phyloP scores from a whole-genome alignment of 1,284 basidiomycete genomes.

The Moesziomyces parantarcticus region DNA sequence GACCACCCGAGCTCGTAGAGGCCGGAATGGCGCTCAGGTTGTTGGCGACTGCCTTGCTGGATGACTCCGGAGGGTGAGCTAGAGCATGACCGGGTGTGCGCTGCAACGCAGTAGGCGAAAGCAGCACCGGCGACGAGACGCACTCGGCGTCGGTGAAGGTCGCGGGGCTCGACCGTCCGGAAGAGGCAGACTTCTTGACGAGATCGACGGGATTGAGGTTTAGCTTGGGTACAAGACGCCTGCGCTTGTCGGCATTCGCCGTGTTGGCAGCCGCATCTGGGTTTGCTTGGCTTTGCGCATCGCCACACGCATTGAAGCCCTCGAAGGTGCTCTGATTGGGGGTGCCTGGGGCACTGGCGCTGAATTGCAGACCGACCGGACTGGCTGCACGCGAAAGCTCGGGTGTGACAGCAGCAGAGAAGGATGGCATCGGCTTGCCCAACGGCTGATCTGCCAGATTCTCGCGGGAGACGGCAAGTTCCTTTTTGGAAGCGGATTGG shows the following conservation, averaged over 20 bases:
- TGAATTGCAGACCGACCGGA: constrained; percentile 28
- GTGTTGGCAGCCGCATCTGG: constrained; percentile 2
- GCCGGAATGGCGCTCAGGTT: background rate
- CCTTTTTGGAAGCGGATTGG: constrained; percentile 20
- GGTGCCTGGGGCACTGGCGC: constrained; percentile 37
- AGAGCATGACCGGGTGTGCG: constrained; percentile 8
- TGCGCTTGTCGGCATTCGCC: constrained; percentile 20
- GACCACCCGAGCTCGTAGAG: constrained; percentile 15
- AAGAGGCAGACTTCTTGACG: constrained; percentile 18
- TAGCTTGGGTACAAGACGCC: constrained; percentile 28
- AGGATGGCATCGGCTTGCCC: constrained; percentile 14
- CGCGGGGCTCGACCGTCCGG: constrained; percentile 29
- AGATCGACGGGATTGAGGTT: constrained; percentile 31
- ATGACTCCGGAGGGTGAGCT: background rate
- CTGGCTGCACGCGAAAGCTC: constrained; percentile 47
- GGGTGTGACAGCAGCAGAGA: constrained; percentile 38
- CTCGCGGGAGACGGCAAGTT: constrained; percentile 19
- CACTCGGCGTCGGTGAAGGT: constrained; percentile 20
- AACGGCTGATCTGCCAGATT: constrained; percentile 13
- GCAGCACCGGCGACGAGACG: constrained; percentile 32
- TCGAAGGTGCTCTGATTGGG: constrained; percentile 42
- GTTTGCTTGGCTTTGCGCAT: constrained; percentile 1
- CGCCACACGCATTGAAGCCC: constrained; percentile 6
- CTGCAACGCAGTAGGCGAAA: constrained; percentile 23
- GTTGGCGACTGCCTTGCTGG: background rate